A percentile compares a stretch with the other conserved stretches of the same genome.
Evolutionary conservation across 805 yeast species (phyloP).

Genomic region (Schwanniomyces polymorphus): DNA sequence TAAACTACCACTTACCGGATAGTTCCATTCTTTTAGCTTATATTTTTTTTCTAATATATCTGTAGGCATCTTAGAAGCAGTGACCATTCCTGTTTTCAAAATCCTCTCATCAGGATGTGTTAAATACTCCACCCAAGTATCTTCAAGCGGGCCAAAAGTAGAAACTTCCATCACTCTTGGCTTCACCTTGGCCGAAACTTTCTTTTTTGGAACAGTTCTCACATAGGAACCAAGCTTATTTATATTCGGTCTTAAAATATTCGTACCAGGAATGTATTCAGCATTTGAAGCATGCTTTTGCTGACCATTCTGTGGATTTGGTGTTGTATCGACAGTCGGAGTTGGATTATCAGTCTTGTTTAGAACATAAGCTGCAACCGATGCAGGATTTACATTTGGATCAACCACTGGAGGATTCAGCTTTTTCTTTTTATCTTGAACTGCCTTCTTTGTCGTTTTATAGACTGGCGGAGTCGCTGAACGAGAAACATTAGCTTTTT

Average conservation of each 20-base stretch:
- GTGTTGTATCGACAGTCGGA: slow-evolving; percentile 18
- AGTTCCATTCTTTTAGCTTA: slow-evolving; percentile 23
- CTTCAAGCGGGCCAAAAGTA: slow-evolving; percentile 53
- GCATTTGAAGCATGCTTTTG: slow-evolving; percentile 29
- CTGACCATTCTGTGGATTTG: slow-evolving; percentile 24
- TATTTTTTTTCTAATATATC: slow-evolving; percentile 56
- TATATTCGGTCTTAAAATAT: slow-evolving; percentile 53
- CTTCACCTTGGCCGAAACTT: slow-evolving; percentile 11
- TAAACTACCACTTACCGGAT: slow-evolving; percentile 23
- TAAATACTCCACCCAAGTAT: slow-evolving; percentile 58
- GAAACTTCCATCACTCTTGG: slow-evolving; percentile 38
- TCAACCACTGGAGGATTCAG: slow-evolving; percentile 1
- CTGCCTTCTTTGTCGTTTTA: slow-evolving; percentile 5
- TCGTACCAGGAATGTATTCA: slow-evolving; percentile 61
- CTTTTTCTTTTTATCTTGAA: slow-evolving; percentile 12
- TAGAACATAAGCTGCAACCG: slow-evolving; percentile 42
- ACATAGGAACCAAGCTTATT: slow-evolving; percentile 32
- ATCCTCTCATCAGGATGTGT: slow-evolving; percentile 60
- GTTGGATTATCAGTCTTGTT: slow-evolving; percentile 20
- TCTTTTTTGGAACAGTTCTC: slow-evolving; percentile 13
- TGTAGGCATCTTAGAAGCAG: slow-evolving; percentile 43
- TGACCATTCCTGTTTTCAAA: slow-evolving; percentile 54
- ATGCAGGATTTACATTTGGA: slow-evolving; percentile 30
- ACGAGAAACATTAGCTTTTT: slow-evolving; percentile 15
- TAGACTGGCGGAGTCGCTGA: slow-evolving; percentile 12